phyloP scores from a whole-genome alignment of 805 yeast genomes.

The Monosporozyma aerobia region DNA sequence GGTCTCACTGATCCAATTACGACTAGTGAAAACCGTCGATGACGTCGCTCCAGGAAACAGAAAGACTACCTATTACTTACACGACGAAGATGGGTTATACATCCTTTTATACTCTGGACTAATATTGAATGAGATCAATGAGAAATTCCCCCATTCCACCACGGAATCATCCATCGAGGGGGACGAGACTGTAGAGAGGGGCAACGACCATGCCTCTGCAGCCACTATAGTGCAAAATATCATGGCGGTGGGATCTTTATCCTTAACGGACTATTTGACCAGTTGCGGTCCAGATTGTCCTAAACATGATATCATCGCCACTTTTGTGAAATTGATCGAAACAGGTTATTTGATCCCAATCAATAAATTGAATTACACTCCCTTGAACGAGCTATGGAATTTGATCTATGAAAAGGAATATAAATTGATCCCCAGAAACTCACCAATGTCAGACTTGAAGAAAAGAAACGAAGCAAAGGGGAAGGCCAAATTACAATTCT shows the following conservation, averaged over 20 bases:
- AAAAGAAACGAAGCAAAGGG: conserved; percentile 54
- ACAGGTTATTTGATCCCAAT: conserved; percentile 46
- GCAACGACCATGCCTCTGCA: conserved; percentile 10
- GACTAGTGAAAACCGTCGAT: conserved; percentile 61
- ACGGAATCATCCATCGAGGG: too few relatives aligned
- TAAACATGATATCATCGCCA: conserved; percentile 25
- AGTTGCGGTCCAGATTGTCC: conserved; percentile 5
- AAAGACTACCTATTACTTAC: conserved; percentile 41
- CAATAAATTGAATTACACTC: conserved; percentile 29
- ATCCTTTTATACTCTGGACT: conserved; percentile 69
- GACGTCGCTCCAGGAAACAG: conserved; percentile 30
- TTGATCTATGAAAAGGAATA: conserved; percentile 35
- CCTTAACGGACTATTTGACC: conserved; percentile 41
- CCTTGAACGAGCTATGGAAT: conserved; percentile 33
- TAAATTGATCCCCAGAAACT: conserved; percentile 30
- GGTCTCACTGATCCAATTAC: conserved; percentile 69
- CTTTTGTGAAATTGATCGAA: conserved; percentile 38
- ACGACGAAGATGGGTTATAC: conserved; percentile 56
- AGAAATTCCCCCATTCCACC: conserved; percentile 18
- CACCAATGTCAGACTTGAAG: conserved; percentile 44
- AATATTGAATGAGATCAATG: conserved; percentile 46
- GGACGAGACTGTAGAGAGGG: background rate
- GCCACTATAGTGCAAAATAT: conserved; percentile 56
- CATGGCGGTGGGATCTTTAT: conserved; percentile 58
- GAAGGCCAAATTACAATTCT: conserved; percentile 32